Evolutionary conservation across 164 flowering plant genomes (phyloP).

Genomic region (Santalum album): DNA sequence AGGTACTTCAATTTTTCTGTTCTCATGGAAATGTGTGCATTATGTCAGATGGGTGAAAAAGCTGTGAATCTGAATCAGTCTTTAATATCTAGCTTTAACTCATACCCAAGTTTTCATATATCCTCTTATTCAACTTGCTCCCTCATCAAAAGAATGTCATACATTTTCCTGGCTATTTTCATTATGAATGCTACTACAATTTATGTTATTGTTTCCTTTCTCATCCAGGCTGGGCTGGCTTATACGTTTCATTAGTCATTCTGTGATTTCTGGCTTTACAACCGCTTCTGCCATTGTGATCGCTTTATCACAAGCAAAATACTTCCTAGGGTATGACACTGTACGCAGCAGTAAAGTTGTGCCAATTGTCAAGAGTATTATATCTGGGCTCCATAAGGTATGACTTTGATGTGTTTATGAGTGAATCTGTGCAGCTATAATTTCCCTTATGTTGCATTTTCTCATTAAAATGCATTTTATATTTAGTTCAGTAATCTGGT

Average conservation of each 20-base stretch:
- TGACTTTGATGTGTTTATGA: constrained; percentile 4
- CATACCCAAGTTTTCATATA: no score
- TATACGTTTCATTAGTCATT: constrained; percentile 89
- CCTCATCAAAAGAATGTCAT: no score
- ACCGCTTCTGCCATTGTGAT: constrained; percentile 92
- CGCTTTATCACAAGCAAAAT: constrained; percentile 88
- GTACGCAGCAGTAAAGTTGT: constrained; percentile 78
- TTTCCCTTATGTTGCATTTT: not conserved
- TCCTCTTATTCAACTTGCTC: no score
- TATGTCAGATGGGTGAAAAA: not conserved
- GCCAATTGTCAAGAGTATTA: constrained; percentile 70
- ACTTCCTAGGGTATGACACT: constrained; percentile 81
- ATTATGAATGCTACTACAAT: not conserved
- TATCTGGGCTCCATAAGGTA: constrained; percentile 71
- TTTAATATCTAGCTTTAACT: no score
- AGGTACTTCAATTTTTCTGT: constrained; percentile 35
- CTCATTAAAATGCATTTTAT: not conserved
- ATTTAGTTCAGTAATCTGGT: not conserved
- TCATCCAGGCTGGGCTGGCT: constrained; percentile 88
- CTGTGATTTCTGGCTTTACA: constrained; percentile 98
- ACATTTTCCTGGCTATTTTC: not conserved
- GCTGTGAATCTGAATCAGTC: not conserved
- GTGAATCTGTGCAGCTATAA: not conserved
- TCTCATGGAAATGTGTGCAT: not conserved
- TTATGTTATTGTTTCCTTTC: constrained; percentile 1